Base-by-base conservation (phyloP, 2,329 filamentous ascomycete species). In the Hymenoscyphus repandus region DNA sequence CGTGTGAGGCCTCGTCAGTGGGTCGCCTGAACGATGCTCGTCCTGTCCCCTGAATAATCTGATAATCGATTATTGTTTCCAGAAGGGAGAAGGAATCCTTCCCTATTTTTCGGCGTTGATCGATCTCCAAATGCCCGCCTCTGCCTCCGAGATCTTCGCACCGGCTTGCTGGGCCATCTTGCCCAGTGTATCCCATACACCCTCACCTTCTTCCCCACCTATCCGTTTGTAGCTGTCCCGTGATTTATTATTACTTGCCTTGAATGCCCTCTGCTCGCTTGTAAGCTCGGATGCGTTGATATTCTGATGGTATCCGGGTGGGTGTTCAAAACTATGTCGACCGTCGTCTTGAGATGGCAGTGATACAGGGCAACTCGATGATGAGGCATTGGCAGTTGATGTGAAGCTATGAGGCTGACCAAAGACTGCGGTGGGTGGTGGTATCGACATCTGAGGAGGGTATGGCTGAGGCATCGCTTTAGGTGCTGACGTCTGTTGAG, bases 101-200 rank as follows among this genome's bases (percentile, higher is more conserved):
- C 32, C 48, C 43, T 49, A 47, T 54, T 53, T 58, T 53, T 62
- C 49, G 49, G 79, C 81, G 67, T 80, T 83, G 62, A 84, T 79
- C 62, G 74, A 76, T 67, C 75, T 77, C 81, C 81, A 85, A 20
- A 85, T 74, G 66, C 83, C 79, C 45, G 69, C 71, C 69, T 85
- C 81, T 12, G 78, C 79, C 12, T 74, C 77, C 7, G 74, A 76
- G 27, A 85, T 66, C 63, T 74, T 79, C 54, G 76, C 75, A 45
- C 80, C 80, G 6, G 80, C 80, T 32, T 73, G 74, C 52, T 73
- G 69, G 41, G 76, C 78, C 72, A 77, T 75, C 64, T 78, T 81
- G 70, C 77, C 80, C 10, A 79, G 79, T 42, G 74, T 67, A 49
- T 72, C 72, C 77, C 78, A 81, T 5, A 81, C 67, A 20, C 68